phyloP scores from a whole-genome alignment of 2,329 filamentous ascomycete species.

The Piedraia hortae region DNA sequence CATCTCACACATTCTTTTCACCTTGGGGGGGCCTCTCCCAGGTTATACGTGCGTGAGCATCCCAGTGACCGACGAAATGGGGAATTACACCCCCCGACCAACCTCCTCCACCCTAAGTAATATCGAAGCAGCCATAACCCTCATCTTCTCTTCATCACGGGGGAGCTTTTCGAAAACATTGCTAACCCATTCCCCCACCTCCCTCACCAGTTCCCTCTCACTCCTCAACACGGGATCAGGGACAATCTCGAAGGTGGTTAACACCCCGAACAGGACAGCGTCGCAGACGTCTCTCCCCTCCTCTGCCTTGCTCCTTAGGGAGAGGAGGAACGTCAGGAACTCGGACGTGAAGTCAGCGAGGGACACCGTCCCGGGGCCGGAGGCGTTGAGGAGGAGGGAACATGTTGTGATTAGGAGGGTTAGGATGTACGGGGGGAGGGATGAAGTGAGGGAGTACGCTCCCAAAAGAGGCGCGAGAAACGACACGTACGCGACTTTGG shows the following conservation, averaged over 20 bases:
- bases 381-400: conserved; percentile 53
- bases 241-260: conserved; percentile 63
- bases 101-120: conserved; percentile 55
- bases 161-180: conserved; percentile 47
- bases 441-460: conserved; percentile 32
- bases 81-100: too few relatives aligned
- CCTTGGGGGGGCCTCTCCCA: too few relatives aligned
- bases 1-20: too few relatives aligned
- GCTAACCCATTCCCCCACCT: conserved; percentile 67
- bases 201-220: conserved; percentile 52
- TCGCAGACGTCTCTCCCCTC: conserved; percentile 32
- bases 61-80: too few relatives aligned
- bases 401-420: conserved; percentile 65
- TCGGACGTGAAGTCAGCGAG: conserved; percentile 61
- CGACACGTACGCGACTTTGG: conserved; percentile 41
- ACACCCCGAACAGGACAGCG: conserved; percentile 49
- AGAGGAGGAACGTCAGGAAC: conserved; percentile 57
- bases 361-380: conserved; percentile 49
- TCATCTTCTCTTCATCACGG: conserved; percentile 59
- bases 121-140: conserved; percentile 51
- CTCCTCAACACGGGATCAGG: conserved; percentile 36
- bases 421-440: conserved; percentile 49
- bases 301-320: conserved; percentile 26
- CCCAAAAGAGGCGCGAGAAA: conserved; percentile 76
- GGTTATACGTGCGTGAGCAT: too few relatives aligned